Conservation (phyloP, 208 protist genomes). For the Leishmania tarentolae region DNA sequence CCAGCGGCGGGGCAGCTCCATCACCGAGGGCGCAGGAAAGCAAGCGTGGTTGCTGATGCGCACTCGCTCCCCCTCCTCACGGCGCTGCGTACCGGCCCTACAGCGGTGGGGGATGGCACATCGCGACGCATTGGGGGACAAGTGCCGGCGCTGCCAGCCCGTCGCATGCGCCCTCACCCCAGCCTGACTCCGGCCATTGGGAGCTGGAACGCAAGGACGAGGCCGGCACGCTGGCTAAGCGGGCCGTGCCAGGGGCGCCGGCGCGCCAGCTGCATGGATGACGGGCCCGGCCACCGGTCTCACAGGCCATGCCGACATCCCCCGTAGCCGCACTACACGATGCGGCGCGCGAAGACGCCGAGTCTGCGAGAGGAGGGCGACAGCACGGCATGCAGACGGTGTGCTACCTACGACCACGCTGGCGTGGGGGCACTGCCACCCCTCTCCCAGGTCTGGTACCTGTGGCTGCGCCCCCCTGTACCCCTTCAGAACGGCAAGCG, state of each 20-base stretch:
- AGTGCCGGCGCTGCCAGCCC: neutral
- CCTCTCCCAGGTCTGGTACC: neutral
- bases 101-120: neutral
- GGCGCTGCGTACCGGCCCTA: neutral
- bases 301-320: neutral
- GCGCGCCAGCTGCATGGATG: neutral
- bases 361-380: too few species aligned
- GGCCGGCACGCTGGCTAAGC: neutral
- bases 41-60: neutral
- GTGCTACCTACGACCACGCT: too few species aligned
- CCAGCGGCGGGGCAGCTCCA: neutral
- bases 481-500: neutral
- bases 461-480: neutral
- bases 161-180: neutral
- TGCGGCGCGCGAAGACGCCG: too few species aligned
- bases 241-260: neutral
- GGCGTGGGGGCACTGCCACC: neutral
- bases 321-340: too few species aligned
- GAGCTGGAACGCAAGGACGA: neutral
- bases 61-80: neutral
- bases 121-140: neutral
- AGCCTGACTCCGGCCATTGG: neutral
- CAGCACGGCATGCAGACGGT: too few species aligned
- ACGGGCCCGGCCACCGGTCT: neutral
- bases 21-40: neutral